phyloP scores from a whole-genome alignment of 306 rosid species.

The barrel medic (Medicago truncatula) region DNA sequence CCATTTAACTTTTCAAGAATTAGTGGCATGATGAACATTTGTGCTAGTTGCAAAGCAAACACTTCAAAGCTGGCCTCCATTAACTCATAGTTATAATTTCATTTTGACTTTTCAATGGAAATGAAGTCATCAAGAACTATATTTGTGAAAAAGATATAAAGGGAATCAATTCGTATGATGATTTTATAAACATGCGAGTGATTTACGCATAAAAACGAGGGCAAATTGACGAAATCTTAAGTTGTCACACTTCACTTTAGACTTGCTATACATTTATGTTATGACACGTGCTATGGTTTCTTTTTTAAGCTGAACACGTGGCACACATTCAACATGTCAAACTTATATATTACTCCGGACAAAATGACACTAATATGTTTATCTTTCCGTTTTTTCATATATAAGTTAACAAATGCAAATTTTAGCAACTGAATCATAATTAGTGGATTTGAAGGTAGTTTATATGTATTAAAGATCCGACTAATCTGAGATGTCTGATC shows the following conservation, averaged over 20 bases:
- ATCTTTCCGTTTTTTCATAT: no score
- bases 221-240: background rate
- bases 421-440: no score
- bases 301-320: background rate
- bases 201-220: background rate
- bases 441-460: no score
- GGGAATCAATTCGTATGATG: background rate
- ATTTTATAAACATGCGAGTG: background rate
- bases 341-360: no score
- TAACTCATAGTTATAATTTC: no score
- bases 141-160: no score
- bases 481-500: no score
- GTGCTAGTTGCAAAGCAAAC: background rate
- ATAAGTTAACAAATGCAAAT: no score
- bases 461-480: no score
- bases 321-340: background rate
- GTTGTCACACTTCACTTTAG: background rate
- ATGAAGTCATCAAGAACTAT: background rate
- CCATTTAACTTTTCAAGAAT: conserved; percentile 1
- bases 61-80: conserved; percentile 33
- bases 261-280: background rate
- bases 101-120: conserved; percentile 23
- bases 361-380: no score
- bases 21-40: conserved; percentile 5
- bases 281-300: background rate